Evolutionary conservation across 495 filamentous ascomycete species (phyloP).

Genomic region (Barbatosphaeria neglecta): DNA sequence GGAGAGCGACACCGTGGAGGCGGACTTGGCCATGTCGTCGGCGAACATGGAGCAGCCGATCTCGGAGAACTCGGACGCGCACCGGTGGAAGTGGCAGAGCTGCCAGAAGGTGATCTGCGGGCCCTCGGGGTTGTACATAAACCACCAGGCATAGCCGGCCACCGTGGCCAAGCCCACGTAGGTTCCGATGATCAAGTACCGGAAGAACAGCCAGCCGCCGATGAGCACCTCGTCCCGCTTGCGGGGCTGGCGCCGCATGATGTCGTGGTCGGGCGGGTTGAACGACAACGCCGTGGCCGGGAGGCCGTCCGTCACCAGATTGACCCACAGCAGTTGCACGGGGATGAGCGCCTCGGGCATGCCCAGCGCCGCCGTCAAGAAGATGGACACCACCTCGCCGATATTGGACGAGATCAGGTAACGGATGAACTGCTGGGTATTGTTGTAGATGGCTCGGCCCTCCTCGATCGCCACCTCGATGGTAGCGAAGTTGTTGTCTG

Average conservation of each 20-base stretch:
- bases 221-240: slow-evolving; percentile 89
- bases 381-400: slow-evolving; percentile 98
- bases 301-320: slow-evolving; percentile 94
- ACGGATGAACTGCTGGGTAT: slow-evolving; percentile 99
- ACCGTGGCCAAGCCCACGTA: slow-evolving; percentile 96
- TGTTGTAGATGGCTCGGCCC: slow-evolving; percentile 97
- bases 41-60: slow-evolving; percentile 92
- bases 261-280: slow-evolving; percentile 93
- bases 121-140: slow-evolving; percentile 88
- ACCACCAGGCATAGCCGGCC: slow-evolving; percentile 98
- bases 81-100: slow-evolving; percentile 87
- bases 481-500: slow-evolving; percentile 97
- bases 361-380: slow-evolving; percentile 89
- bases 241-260: slow-evolving; percentile 85
- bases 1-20: slow-evolving; percentile 86
- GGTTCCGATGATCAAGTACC: slow-evolving; percentile 90
- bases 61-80: slow-evolving; percentile 73
- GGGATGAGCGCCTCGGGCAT: slow-evolving; percentile 98
- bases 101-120: slow-evolving; percentile 91
- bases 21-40: slow-evolving; percentile 79
- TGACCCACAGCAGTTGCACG: slow-evolving; percentile 97
- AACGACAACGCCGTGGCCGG: slow-evolving; percentile 95
- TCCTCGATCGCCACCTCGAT: slow-evolving; percentile 95
- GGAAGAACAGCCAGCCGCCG: slow-evolving; percentile 91
- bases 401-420: slow-evolving; percentile 99